Evolutionary conservation across 2,329 filamentous ascomycete species (phyloP).

Genomic region (Botrytis tulipae): DNA sequence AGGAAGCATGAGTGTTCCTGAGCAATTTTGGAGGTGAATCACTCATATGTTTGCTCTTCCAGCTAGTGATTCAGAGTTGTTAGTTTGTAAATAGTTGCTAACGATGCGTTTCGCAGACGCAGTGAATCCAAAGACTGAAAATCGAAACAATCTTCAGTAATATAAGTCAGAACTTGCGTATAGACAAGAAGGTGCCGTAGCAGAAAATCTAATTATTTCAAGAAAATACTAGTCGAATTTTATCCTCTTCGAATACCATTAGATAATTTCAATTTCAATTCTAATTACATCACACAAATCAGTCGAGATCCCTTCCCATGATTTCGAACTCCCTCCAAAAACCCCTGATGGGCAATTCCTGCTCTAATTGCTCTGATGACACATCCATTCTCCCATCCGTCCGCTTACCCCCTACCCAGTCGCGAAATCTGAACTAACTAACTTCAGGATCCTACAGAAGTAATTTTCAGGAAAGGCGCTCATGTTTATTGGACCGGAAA

Average conservation of each 20-base stretch:
- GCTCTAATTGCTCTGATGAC: background rate
- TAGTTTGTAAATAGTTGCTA: background rate
- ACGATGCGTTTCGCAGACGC: background rate
- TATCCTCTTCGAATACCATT: background rate
- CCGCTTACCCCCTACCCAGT: background rate
- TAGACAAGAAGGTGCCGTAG: background rate
- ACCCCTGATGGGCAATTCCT: background rate
- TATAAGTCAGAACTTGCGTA: background rate
- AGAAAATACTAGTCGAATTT: background rate
- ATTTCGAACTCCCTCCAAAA: background rate
- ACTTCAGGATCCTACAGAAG: background rate
- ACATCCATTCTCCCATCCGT: slow-evolving; percentile 1
- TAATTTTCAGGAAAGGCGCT: background rate
- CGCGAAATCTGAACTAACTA: background rate
- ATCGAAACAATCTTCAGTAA: background rate
- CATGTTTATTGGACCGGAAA: background rate
- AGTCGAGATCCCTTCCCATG: too few species aligned
- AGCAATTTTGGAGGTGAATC: background rate
- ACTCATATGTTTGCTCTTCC: background rate
- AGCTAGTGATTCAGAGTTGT: background rate
- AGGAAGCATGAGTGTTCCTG: background rate
- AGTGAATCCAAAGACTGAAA: background rate
- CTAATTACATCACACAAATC: background rate
- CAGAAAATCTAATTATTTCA: background rate
- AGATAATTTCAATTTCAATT: background rate